Base-by-base conservation (phyloP, 306 rosid genomes). In the Cyamopsis tetragonoloba region DNA sequence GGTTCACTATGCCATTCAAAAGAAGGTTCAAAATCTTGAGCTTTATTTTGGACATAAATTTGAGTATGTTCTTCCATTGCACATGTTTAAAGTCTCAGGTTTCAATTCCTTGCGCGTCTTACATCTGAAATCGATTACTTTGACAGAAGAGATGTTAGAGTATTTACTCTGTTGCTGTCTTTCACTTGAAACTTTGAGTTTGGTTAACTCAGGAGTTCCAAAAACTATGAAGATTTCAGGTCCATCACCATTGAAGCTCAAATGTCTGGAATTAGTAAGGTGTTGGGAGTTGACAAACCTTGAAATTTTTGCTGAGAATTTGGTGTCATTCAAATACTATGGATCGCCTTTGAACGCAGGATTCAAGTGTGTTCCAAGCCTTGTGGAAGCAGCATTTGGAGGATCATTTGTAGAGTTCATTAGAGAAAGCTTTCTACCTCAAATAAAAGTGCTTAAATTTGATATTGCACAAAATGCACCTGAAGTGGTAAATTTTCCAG, bases 61-160 rank as follows among this genome's bases (percentile, higher is more conserved):
- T 60, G 54, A 67, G 32, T 79, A 79, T 68, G 73, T 43, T 79
- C 76, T 79, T 68, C 83, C 79, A 5, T 37, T 79, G 64, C 22
- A 79, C 3, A 0, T 62, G 38, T 73, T 79, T 55, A 31, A 60
- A 39, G 9, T 12, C 0, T 31, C 13, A 17, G 56, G 42, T 11
- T 68, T 68, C 46, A 17, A 79, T 68, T 73, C 76, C 7, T 55
- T 79, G 28, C 8, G 67, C 7, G 57, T 73, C 11, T 28, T 79
- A 41, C 48, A 68, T 9, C 53, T 79, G 69, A 79, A 62, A 38
- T 74, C 2, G 59, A 43, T 79, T 46, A 47, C 22, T 9, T 11
- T 73, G 62, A 73, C 58, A 20, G 7, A 46, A 17, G 79, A 73
- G 50, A 79, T 54, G 69, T 8, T 79, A 3, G 76, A 79, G 72